phyloP scores from a whole-genome alignment of 164 flowering plant genomes.

The Tetrastigma voinierianum region DNA sequence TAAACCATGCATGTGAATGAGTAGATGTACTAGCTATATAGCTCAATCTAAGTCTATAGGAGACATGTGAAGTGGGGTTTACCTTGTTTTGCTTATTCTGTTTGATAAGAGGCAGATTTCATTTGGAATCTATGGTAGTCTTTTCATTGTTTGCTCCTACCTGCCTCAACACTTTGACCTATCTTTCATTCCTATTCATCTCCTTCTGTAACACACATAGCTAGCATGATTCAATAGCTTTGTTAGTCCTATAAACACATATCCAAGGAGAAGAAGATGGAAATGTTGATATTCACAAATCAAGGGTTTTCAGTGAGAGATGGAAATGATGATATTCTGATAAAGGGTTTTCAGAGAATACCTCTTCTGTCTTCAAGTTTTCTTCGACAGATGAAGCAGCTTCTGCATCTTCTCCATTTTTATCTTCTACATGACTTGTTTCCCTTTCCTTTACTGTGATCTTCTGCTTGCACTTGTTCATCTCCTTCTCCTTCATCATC shows the following conservation, averaged over 20 bases:
- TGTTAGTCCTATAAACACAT: not conserved
- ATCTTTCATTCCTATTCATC: slow-evolving; percentile 65
- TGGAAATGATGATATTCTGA: not conserved
- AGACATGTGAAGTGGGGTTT: not conserved
- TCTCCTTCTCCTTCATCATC: slow-evolving; percentile 12
- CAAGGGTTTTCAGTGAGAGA: not conserved
- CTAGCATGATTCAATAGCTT: slow-evolving; percentile 14
- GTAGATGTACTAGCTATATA: no score
- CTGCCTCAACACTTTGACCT: slow-evolving; percentile 53
- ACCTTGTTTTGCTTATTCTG: slow-evolving; percentile 36
- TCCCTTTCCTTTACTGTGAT: slow-evolving; percentile 6
- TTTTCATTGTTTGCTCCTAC: slow-evolving; percentile 62
- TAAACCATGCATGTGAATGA: not conserved
- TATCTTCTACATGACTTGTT: not conserved
- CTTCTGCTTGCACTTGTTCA: not conserved
- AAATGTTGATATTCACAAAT: no score
- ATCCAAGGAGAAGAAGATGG: not conserved
- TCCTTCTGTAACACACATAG: slow-evolving; percentile 43
- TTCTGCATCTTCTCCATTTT: slow-evolving; percentile 9
- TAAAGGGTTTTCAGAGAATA: not conserved
- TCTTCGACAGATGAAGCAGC: slow-evolving; percentile 16
- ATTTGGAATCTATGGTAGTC: slow-evolving; percentile 61
- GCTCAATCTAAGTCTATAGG: no score
- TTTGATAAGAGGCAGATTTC: slow-evolving; percentile 44
- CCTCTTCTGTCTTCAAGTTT: slow-evolving; percentile 36